Percentiles rank a stretch among this genome's conserved stretches.
Evolutionary conservation across 2,329 filamentous ascomycete species (phyloP).

Genomic region (Bipolaris sorokiniana): DNA sequence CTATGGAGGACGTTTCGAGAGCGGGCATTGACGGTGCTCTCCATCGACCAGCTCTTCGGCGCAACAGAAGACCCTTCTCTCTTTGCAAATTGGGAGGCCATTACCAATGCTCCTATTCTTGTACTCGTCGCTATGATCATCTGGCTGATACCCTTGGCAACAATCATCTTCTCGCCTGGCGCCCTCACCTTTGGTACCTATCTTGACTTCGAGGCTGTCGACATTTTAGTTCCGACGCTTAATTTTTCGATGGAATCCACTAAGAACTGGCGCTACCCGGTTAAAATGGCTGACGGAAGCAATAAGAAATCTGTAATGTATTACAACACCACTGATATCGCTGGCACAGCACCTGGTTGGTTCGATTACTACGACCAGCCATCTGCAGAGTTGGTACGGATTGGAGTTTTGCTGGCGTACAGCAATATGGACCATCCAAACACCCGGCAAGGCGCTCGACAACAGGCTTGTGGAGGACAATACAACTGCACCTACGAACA

Average conservation of each 20-base stretch:
- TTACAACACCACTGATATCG: slow-evolving; percentile 44
- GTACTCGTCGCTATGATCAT: slow-evolving; percentile 38
- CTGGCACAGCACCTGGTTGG: slow-evolving; percentile 24
- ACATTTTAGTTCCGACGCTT: slow-evolving; percentile 32
- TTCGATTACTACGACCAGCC: slow-evolving; percentile 49
- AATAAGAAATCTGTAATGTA: slow-evolving; percentile 40
- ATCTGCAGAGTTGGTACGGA: slow-evolving; percentile 34
- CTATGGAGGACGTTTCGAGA: slow-evolving; percentile 46
- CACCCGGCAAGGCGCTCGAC: slow-evolving; percentile 38
- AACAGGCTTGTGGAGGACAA: slow-evolving; percentile 44
- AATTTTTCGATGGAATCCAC: slow-evolving; percentile 43
- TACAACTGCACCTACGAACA: slow-evolving; percentile 46
- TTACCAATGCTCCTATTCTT: slow-evolving; percentile 36
- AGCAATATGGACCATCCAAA: slow-evolving; percentile 38
- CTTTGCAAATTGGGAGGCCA: slow-evolving; percentile 43
- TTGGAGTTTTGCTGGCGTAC: slow-evolving; percentile 41
- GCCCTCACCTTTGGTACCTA: slow-evolving; percentile 47
- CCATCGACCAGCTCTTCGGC: slow-evolving; percentile 46
- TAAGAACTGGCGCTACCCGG: slow-evolving; percentile 41
- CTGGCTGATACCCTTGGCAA: slow-evolving; percentile 47
- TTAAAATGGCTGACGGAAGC: slow-evolving; percentile 28
- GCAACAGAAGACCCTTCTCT: slow-evolving; percentile 44
- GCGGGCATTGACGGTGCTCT: slow-evolving; percentile 40
- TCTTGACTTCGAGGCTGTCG: slow-evolving; percentile 21
- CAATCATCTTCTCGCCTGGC: slow-evolving; percentile 48